Evolutionary conservation across 2,329 filamentous ascomycete species (phyloP).

Genomic region (Penicillium sp.): DNA sequence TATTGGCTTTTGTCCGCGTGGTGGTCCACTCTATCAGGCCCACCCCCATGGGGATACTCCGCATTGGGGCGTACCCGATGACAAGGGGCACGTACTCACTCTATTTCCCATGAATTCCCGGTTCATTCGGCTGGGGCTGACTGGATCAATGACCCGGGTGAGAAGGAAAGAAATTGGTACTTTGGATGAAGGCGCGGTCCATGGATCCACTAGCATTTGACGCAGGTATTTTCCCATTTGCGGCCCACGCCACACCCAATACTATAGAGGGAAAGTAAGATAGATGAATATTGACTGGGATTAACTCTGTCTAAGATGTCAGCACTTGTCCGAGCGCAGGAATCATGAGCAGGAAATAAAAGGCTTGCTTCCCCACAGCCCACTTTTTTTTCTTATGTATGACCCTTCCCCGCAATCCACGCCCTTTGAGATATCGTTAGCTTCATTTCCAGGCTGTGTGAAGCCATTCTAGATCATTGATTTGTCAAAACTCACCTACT

Average conservation of each 20-base stretch:
- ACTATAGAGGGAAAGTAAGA: background rate
- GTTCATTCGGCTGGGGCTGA: background rate
- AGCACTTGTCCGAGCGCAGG: background rate
- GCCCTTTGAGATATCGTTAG: background rate
- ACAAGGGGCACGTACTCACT: background rate
- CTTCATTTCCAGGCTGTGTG: background rate
- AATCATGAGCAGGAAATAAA: slow-evolving; percentile 1
- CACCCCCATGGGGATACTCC: slow-evolving; percentile 8
- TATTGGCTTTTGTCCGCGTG: slow-evolving; percentile 11
- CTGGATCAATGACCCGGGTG: background rate
- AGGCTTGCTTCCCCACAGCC: background rate
- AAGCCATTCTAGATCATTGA: background rate
- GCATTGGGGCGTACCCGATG: slow-evolving; percentile 2
- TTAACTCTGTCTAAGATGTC: background rate
- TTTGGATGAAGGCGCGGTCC: background rate
- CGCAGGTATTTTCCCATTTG: slow-evolving; percentile 1
- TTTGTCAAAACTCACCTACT: background rate
- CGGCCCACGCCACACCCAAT: slow-evolving; percentile 2
- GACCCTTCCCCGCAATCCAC: background rate
- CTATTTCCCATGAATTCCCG: background rate
- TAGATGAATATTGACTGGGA: background rate
- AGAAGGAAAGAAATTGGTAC: background rate
- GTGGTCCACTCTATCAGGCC: slow-evolving; percentile 8
- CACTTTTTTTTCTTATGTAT: background rate
- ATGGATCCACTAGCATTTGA: background rate